Percentiles rank a stretch among this genome's conserved stretches.
These are phyloP conservation scores for Elongisporangium senticosum DNA, from an alignment of 352 stramenopile genomes.

Conservation along the genomic window DNA sequence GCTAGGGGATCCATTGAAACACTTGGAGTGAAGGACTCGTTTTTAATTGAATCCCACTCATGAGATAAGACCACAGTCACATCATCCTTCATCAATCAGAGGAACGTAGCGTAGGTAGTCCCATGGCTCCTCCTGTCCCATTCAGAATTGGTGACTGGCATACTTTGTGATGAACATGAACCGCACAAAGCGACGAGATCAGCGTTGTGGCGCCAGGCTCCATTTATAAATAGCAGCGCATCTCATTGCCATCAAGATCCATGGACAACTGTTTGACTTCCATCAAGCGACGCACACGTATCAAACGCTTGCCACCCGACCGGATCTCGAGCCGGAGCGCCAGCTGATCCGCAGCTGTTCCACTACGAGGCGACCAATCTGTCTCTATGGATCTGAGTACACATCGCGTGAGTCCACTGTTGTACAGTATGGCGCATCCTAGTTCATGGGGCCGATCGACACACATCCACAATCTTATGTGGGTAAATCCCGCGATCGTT, in stretches of 20 bases:
- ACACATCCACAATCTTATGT: neutral
- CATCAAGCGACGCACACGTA: neutral
- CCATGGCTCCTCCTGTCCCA: neutral
- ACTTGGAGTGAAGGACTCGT: neutral
- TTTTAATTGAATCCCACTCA: neutral
- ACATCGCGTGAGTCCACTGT: neutral
- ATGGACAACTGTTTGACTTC: neutral
- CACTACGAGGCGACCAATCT: neutral
- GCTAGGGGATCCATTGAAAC: neutral
- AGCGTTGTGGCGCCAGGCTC: neutral
- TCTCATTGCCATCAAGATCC: neutral
- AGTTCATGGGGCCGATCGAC: neutral
- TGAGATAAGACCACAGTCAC: neutral
- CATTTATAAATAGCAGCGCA: neutral
- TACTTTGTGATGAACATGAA: neutral
- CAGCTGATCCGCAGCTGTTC: neutral
- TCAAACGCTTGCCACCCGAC: neutral
- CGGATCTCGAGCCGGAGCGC: neutral
- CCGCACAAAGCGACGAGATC: neutral
- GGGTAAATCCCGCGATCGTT: neutral
- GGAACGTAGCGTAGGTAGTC: neutral
- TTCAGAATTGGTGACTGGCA: neutral
- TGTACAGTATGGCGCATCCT: neutral
- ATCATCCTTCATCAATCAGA: neutral
- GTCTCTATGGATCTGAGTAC: neutral